phyloP scores from a whole-genome alignment of 2,329 filamentous ascomycete genomes.

The Fusarium pilosicola region DNA sequence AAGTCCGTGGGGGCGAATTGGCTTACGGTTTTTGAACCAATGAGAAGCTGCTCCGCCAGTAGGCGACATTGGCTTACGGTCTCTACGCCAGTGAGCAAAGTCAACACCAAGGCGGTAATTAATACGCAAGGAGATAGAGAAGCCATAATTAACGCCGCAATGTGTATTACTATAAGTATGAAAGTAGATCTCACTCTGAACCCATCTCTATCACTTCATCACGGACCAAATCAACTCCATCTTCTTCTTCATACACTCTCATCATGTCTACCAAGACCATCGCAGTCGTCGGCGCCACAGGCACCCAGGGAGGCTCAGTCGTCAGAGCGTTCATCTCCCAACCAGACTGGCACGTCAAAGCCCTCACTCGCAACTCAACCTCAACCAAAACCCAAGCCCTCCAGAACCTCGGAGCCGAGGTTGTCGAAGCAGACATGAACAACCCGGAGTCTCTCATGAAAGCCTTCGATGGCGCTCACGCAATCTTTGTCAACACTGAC shows the following conservation, averaged over 20 bases:
- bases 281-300: conserved; percentile 58
- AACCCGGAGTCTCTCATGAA: conserved; percentile 50
- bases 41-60: not conserved
- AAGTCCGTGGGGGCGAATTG: not conserved
- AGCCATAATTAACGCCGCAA: not conserved
- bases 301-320: conserved; percentile 60
- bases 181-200: rapidly evolving
- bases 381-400: conserved; percentile 54
- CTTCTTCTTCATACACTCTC: not conserved
- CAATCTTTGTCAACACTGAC: conserved; percentile 64
- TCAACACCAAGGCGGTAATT: not conserved
- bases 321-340: conserved; percentile 53
- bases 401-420: conserved; percentile 51
- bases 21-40: conserved; percentile 38
- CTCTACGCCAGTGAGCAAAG: not conserved
- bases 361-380: conserved; percentile 55
- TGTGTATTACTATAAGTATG: not conserved
- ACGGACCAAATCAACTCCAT: rapidly evolving
- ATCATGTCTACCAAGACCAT: conserved; percentile 47
- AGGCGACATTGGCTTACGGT: conserved; percentile 14
- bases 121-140: not conserved
- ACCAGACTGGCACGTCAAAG: conserved; percentile 55
- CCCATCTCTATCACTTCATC: rapidly evolving
- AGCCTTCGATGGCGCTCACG: conserved; percentile 55
- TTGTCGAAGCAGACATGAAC: conserved; percentile 57